Evolutionary conservation across 2,329 filamentous ascomycete genomes (phyloP), one percentile per base, ranked within the genome.

Genomic region (Exophiala viscosa): DNA sequence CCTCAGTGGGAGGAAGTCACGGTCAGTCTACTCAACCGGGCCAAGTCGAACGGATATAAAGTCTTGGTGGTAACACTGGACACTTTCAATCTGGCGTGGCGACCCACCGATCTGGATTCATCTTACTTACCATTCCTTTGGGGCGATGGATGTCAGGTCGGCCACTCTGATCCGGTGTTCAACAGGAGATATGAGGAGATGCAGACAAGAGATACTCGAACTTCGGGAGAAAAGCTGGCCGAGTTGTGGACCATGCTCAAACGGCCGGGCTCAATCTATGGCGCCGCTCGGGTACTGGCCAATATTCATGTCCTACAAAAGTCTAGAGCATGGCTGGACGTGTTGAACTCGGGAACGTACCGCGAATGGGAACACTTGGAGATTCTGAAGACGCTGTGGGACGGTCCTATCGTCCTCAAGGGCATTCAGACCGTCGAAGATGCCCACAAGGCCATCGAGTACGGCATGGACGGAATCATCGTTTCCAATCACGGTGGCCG

Each of bases 11-110:
- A 88, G 43, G 80, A 84, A 3, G 72, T 89, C 42, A 88, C 86
- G 0, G 71, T 75, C 0, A 85, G 79, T 44, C 69, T 89, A 18
- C 73, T 90, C 2, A 60, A 66, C 1, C 74, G 84, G 1, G 86
- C 85, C 0, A 80, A 81, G 62, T 70, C 67, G 0, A 75, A 72
- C 9, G 85, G 85, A 1, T 89, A 78, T 69, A 76, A 74, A 36
- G 83, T 82, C 0, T 73, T 89, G 0, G 80, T 90, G 4, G 83
- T 90, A 0, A 90, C 87, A 0, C 73, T 89, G 0, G 87, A 90
- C 67, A 88, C 85, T 0, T 87, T 82, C 64, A 77, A 76, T 10
- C 73, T 90, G 11, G 79, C 78, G 0, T 90, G 85, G 85, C 73
- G 87, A 31, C 85, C 85, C 0, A 73, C 72, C 0, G 85, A 88